Evolutionary conservation across 805 yeast species (phyloP), one percentile per base, ranked within the genome.

Genomic region (Tetrapisispora taiwanensis): DNA sequence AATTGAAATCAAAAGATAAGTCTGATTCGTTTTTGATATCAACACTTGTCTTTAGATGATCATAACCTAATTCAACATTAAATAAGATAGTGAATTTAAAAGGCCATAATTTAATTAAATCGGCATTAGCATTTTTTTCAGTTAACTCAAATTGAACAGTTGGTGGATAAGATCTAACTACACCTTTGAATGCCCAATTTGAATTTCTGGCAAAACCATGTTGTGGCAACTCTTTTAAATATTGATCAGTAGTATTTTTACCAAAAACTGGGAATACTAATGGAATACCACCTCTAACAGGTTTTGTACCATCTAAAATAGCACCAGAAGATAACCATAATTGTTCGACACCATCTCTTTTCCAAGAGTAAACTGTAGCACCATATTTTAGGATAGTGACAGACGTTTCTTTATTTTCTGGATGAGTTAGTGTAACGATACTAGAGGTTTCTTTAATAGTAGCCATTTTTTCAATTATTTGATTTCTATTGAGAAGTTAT

Each of bases 271-370:
- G 97, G 73, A 90, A 90, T 9, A 89, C 97, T 17, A 89, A 68
- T 10, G 97, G 97, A 42, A 89, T 84, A 38, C 97, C 97, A 49
- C 97, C 97, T 60, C 97, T 76, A n/a, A 89, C 96, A 1, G 97
- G 92, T 59, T 81, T 83, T 37, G 89, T 67, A 6, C 97, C 96
- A 58, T 89, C 97, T 48, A 89, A 67, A 54, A 79, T 78, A 37
- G 96, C 95, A 31, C 74, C 87, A 8, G 68, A 60, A 4, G 80
- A 74, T 26, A 81, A 68, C 92, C 95, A 89, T 45, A 89, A 70
- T 64, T 84, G 87, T 61, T 89, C 96, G 42, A 69, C 63, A 28
- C 82, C 85, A 18, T 73, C 67, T 27, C 79, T 59, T 43, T 67
- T 72, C 97, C 97, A 89, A 1, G 95, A 84, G 24, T 75, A 62